Conservation (phyloP, 306 rosid genomes). For the Gleditsia sinensis region DNA sequence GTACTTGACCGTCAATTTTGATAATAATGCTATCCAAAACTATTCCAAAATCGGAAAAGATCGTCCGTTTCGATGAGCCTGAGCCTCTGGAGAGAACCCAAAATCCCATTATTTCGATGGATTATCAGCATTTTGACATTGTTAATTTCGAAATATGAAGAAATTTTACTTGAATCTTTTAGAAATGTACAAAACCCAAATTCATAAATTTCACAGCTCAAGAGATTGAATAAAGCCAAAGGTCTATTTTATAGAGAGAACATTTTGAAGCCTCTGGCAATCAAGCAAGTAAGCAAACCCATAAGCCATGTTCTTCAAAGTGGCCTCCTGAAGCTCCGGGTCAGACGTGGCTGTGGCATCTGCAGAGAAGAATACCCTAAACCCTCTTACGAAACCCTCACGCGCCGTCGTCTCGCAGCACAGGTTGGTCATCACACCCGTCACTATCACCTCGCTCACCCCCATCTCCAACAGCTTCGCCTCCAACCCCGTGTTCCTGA, state of each 20-base stretch:
- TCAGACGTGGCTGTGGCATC: constrained; percentile 68
- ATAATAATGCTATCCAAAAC: too few relatives aligned
- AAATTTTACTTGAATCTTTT: neutral
- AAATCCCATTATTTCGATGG: too few relatives aligned
- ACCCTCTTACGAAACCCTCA: constrained; percentile 64
- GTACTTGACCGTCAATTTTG: too few relatives aligned
- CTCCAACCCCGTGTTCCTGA: constrained; percentile 52
- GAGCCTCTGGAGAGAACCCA: too few relatives aligned
- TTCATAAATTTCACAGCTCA: too few relatives aligned
- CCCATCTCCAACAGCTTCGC: constrained; percentile 55
- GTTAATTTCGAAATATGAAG: neutral
- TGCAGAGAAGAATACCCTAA: constrained; percentile 68
- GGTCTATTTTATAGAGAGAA: constrained; percentile 19
- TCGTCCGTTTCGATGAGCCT: too few relatives aligned
- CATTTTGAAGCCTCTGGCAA: constrained; percentile 42
- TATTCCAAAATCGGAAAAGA: too few relatives aligned
- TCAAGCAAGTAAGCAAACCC: constrained; percentile 73
- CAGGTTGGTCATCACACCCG: constrained; percentile 72
- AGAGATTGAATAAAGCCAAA: too few relatives aligned
- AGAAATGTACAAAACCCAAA: too few relatives aligned
- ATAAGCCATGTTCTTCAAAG: constrained; percentile 71
- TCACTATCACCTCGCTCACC: constrained; percentile 69
- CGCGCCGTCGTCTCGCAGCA: constrained; percentile 90
- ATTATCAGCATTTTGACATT: too few relatives aligned
- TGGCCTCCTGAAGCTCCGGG: constrained; percentile 63